Evolutionary conservation across 805 yeast species (phyloP).

Genomic region (Cyberlindnera sargentensis): DNA sequence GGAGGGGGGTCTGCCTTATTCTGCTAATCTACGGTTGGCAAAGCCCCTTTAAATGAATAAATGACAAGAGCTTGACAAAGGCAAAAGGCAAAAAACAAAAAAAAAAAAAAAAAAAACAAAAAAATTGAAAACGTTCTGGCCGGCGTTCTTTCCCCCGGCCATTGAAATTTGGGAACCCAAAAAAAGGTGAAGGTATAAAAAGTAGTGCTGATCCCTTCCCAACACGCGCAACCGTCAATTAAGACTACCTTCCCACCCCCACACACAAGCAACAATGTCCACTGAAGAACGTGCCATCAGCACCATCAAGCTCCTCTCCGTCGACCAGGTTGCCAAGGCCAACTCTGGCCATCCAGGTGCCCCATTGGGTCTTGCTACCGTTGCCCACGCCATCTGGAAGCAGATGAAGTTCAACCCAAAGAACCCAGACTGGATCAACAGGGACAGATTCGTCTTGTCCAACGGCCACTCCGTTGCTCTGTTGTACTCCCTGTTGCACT

Average conservation of each 20-base stretch:
- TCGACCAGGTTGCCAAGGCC: conserved; percentile 81
- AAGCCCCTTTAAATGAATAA: too few species aligned
- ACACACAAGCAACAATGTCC: conserved; percentile 3
- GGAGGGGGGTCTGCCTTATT: too few species aligned
- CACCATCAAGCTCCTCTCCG: conserved; percentile 85
- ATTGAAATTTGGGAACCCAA: background rate
- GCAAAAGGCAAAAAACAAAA: too few species aligned
- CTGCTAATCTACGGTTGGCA: too few species aligned
- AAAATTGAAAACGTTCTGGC: too few species aligned
- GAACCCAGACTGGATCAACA: conserved; percentile 87
- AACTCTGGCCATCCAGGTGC: conserved; percentile 99
- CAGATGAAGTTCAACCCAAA: conserved; percentile 82
- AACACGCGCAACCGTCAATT: background rate
- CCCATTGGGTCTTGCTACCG: conserved; percentile 95
- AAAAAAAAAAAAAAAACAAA: too few species aligned
- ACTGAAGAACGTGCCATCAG: conserved; percentile 71
- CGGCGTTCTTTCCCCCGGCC: conserved; percentile 2
- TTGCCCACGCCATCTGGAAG: conserved; percentile 82
- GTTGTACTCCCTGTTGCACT: conserved; percentile 75
- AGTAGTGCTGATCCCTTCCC: background rate
- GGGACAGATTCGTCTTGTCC: conserved; percentile 91
- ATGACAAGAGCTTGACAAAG: too few species aligned
- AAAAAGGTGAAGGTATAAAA: background rate
- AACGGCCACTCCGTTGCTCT: conserved; percentile 97
- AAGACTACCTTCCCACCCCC: background rate